These are phyloP conservation scores for Codiaeum variegatum DNA, from an alignment of 441 rosid genomes.

Conservation along the genomic window DNA sequence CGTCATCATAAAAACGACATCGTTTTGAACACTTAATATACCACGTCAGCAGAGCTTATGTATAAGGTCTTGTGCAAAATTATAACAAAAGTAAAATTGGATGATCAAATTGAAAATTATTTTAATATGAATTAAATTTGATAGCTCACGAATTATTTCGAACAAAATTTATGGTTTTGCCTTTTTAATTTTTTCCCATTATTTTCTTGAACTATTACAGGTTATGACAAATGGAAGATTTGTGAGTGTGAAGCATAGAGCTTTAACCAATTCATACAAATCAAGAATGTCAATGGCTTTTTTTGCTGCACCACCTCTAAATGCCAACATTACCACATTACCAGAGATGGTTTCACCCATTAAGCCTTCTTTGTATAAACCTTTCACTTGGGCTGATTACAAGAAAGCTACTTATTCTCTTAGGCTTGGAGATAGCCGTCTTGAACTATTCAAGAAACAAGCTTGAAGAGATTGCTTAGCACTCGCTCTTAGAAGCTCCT, in stretches of 20 bases:
- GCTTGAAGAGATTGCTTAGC: constrained; percentile 16
- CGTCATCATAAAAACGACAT: no score
- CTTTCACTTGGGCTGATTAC: constrained; percentile 85
- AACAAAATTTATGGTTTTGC: no score
- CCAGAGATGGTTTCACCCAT: constrained; percentile 35
- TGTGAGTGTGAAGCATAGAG: constrained; percentile 80
- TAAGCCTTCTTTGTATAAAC: constrained; percentile 39
- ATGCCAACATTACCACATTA: constrained; percentile 35
- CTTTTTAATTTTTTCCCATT: neutral
- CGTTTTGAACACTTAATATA: no score
- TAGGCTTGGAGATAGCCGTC: constrained; percentile 67
- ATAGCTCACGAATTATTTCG: no score
- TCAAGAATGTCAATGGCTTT: constrained; percentile 70
- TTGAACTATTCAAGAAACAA: constrained; percentile 41
- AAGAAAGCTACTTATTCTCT: constrained; percentile 61
- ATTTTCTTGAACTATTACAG: constrained; percentile 22
- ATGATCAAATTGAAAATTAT: no score
- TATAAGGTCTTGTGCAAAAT: no score
- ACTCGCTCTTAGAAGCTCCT: no score
- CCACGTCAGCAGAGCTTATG: no score
- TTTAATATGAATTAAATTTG: no score
- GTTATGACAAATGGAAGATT: constrained; percentile 89
- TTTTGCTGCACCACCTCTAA: constrained; percentile 71
- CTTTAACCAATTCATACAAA: constrained; percentile 36
- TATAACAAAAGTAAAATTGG: no score